Base-by-base conservation (phyloP, 108 stramenopile genomes). In the Fistulifera solaris region DNA sequence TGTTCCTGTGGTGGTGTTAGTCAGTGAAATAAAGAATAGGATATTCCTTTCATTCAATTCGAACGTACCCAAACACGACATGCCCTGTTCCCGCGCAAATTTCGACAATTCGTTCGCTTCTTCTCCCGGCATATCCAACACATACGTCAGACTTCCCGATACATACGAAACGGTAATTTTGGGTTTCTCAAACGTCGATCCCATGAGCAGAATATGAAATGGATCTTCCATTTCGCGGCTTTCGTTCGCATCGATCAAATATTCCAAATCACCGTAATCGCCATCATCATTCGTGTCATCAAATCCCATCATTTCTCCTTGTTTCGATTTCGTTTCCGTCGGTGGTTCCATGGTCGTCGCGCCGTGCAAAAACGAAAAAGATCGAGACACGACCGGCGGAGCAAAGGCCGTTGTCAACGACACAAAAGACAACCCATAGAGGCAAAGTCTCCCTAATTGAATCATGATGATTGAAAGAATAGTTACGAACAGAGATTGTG, bases 161-260 rank as follows among this genome's bases (percentile, higher is more conserved):
- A 80, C 85, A 38, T 90, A 90, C 40, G 73, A 57, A 1, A 85
- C 68, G 11, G 89, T 85, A 22, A 90, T 81, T 27, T 81, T 76
- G 10, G 66, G 62, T 31, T 83, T 69, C 11, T 66, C 65, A 59
- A 78, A 90, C 35, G 89, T 90, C 13, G 45, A 59, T 24, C 71
- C 77, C 22, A 90, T 38, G 0, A 90, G 49, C n/a, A 90, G 55
- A 40, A 90, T 90, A 64, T 90, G 89, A 46, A 76, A 90, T 14
- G 89, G 89, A 65, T 86, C 89, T 16, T 82, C 70, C 46, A 62
- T 67, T 35, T 86, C 79, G 14, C 88, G 70, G 1, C 74, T 68
- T 27, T 64, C 66, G 8, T 52, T 31, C 5, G 25, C 48, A 41
- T 87, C 89, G 19, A 81, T 76, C 11, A 82, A 44, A 59, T 78